Percentiles rank a stretch among this genome's conserved stretches.
phyloP scores from a whole-genome alignment of 345 rosid species.

The Angophora floribunda region DNA sequence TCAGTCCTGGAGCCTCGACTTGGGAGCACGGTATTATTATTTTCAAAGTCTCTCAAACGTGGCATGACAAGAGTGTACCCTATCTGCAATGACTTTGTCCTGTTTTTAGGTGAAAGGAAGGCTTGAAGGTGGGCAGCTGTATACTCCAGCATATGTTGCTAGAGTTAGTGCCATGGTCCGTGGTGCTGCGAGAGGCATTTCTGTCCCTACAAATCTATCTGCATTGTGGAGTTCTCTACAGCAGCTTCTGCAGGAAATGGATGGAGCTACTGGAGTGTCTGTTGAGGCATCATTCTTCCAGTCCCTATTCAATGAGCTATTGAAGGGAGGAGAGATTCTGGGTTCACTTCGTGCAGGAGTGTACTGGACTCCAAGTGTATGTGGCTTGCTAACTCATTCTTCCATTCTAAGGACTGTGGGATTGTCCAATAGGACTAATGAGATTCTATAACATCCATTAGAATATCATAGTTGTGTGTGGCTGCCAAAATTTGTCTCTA shows the following conservation, averaged over 20 bases:
- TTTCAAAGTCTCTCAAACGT: not conserved
- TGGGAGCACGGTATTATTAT: slow-evolving; percentile 59
- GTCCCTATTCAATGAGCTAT: slow-evolving; percentile 64
- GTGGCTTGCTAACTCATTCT: slow-evolving; percentile 6
- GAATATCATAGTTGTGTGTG: not conserved
- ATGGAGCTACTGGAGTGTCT: slow-evolving; percentile 79
- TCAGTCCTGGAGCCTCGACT: slow-evolving; percentile 88
- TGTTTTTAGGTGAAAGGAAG: slow-evolving; percentile 75
- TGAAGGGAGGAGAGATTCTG: slow-evolving; percentile 79
- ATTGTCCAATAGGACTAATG: not conserved
- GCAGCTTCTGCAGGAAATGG: slow-evolving; percentile 80
- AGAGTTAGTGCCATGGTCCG: slow-evolving; percentile 93
- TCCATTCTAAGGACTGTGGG: not conserved
- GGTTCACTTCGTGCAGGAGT: slow-evolving; percentile 97
- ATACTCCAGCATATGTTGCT: slow-evolving; percentile 92
- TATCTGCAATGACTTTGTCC: not conserved
- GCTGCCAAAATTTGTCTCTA: not conserved
- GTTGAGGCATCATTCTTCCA: slow-evolving; percentile 82
- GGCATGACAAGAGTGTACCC: not conserved
- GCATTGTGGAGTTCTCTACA: slow-evolving; percentile 70
- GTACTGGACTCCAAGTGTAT: slow-evolving; percentile 93
- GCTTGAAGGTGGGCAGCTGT: slow-evolving; percentile 96
- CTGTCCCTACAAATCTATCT: slow-evolving; percentile 78
- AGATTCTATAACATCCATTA: not conserved
- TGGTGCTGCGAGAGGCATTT: slow-evolving; percentile 86